phyloP scores from a whole-genome alignment of 192 early-diverging fungal species.

The Backusella morwellensis region DNA sequence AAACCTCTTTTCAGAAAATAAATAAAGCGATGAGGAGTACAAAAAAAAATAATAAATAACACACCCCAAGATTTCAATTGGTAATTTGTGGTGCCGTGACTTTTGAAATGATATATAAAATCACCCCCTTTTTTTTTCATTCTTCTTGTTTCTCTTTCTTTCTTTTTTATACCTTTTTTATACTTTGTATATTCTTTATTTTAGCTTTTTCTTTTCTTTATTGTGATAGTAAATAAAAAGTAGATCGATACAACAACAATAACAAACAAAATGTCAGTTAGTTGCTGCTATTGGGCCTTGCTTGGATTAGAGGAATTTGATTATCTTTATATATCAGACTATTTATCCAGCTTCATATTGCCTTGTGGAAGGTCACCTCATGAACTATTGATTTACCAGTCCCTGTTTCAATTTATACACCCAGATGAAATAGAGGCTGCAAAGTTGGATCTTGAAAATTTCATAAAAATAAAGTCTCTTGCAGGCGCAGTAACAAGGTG shows the following conservation, averaged over 20 bases:
- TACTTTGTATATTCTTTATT: background rate
- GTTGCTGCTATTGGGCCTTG: slow-evolving; percentile 24
- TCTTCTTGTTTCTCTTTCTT: background rate
- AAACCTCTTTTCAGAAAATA: too few relatives aligned
- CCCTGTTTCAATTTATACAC: slow-evolving; percentile 24
- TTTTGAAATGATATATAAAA: background rate
- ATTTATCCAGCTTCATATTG: background rate
- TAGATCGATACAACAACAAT: background rate
- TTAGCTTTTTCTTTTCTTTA: background rate
- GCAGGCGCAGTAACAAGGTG: slow-evolving; percentile 28
- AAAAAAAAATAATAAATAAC: too few relatives aligned
- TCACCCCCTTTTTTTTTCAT: background rate
- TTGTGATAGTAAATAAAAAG: background rate
- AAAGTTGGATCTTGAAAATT: slow-evolving; percentile 9
- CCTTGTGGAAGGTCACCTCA: background rate
- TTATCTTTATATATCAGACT: slow-evolving; percentile 15
- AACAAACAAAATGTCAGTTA: background rate
- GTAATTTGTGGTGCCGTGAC: background rate
- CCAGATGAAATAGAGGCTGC: slow-evolving; percentile 19
- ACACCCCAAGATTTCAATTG: background rate
- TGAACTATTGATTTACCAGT: slow-evolving; percentile 12
- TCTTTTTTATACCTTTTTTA: slow-evolving; percentile 4
- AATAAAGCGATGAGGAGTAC: too few relatives aligned
- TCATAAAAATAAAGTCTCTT: slow-evolving; percentile 9
- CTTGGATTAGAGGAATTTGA: slow-evolving; percentile 15